Base-by-base conservation (phyloP, 495 filamentous ascomycete genomes). In the Hypoxylon rickii region DNA sequence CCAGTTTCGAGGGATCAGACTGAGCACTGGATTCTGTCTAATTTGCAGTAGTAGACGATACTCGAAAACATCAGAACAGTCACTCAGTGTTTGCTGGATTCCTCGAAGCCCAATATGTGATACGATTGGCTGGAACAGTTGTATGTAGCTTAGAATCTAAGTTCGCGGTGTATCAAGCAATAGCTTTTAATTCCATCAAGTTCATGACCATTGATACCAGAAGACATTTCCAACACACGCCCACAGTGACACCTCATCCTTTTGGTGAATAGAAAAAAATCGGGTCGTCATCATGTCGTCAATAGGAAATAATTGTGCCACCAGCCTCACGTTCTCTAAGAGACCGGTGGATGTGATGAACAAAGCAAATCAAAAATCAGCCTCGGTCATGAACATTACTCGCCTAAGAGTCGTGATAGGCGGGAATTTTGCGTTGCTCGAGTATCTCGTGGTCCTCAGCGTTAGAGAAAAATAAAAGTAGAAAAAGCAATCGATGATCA, bases 191-290 rank as follows among this genome's bases (percentile, higher is more conserved):
- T 60, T 65, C 55, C 63, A 59, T 63, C 58, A 54, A 64, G 69
- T 58, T 73, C 67, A 61, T 72, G 59, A 67, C 70, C 61, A 69
- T 71, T 58, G 71, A 71, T 67, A 72, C 71, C 65, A 66, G 57
- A 62, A 66, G 54, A 70, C 65, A 67, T 63, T 63, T 68, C 66
- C 67, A 68, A 68, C 66, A 66, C 61, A 66, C 63, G 63, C 62
- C 66, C 53, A 59, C 55, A 63, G 53, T 63, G 55, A 67, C 57
- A 66, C 60, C 67, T 46, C 58, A 48, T 65, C 65, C 63, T 70
- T 70, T 70, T 66, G 60, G 55, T 64, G 51, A 57, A 68, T 39
- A 65, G 61, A 59, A 67, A 42, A 66, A 63, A 61, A 61, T 55
- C 55, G 47, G 55, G 62, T 63, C 65, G 53, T 70, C 61, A 64